Base-by-base conservation (phyloP, 192 early-diverging fungal genomes). In the Gamsiella multidivaricata region DNA sequence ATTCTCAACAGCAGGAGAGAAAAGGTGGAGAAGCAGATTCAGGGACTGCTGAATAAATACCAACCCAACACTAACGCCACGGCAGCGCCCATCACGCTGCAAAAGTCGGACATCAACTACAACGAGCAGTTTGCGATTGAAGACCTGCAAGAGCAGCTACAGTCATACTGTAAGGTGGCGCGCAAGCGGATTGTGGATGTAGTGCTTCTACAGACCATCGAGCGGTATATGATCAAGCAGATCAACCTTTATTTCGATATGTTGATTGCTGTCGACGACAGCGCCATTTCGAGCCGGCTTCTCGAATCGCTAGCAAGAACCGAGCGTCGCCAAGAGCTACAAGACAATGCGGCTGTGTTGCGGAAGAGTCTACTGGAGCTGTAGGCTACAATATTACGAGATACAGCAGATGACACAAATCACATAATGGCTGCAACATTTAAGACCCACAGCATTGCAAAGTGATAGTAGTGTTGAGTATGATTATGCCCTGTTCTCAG, bases 171-270 rank as follows among this genome's bases (percentile, higher is more conserved):
- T 63, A 66, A 74, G 36, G 71, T 66, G 14, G 62, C 63, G 4
- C 49, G 52, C 39, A 65, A 66, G 52, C 34, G 71, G 22, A 65
- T 74, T 61, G 63, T 74, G 15, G 71, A 74, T 39, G 63, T 66
- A 7, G 51, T 74, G 1, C 71, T 74, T 37, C 45, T 65, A 34
- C 70, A 74, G 42, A 61, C 71, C 6, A 61, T 66, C 32, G 71
- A 74, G 63, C 71, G 71, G 9, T 42, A 66, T 23, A 53, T 74
- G 71, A 37, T 74, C 47, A 74, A 60, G 63, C 47, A 49, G 14
- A 61, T 61, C 51, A 3, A 61, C 23, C 39, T 65, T 14, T 74
- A 66, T 41, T 74, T 74, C 17, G 57, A 65, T 20, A 66, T 65
- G 56, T 23, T 74, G 42, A 61, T 66, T n/a, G 26, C 57, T 36